Evolutionary conservation across 2,329 filamentous ascomycete genomes (phyloP), one percentile per base, ranked within the genome.

Genomic region (Neonectria magnoliae): DNA sequence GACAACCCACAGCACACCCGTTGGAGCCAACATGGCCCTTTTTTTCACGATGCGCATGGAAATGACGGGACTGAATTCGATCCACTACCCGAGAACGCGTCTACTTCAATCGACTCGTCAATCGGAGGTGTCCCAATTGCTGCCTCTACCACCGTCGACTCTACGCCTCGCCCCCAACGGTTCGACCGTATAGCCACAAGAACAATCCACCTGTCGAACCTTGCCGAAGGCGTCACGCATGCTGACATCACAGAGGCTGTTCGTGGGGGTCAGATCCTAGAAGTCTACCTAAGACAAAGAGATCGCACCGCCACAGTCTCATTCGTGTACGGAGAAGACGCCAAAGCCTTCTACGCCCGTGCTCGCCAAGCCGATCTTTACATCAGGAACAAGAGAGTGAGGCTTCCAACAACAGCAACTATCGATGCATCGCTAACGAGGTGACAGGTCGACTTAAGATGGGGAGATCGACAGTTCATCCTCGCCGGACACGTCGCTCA

Each of bases 381-480:
- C 72, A 83, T 96, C 67, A 87, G 87, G 54, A 85, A 86, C 58
- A 92, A 91, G 76, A 83, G 88, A 70, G 91, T 93, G 78, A 75
- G 87, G 18, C n/a, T 16, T 9, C 22, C 6, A 27, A 3, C 8
- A n/a, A 22, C 7, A 10, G 4, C 6, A 25, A 25, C 8, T 8
- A 2, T n/a, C 27, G 29, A 2, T 10, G 16, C 2, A 20, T 6
- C n/a, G 16, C 11, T 65, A 25, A 66, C 56, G 3, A 65, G 11
- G 22, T 44, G n/a, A 7, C 63, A 94, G 91, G 81, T 94, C 52
- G 84, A 89, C 14, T 83, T 92, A 41, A 82, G 82, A 64, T 95
- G 92, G 93, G 86, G 84, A 56, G 87, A 93, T 38, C 87, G 88
- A 13, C 92, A 94, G 71, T 94, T 90, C 73, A 83, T 84, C 33